Evolutionary conservation across 2,329 filamentous ascomycete species (phyloP).

Genomic region (Tolypocladium amazonense): DNA sequence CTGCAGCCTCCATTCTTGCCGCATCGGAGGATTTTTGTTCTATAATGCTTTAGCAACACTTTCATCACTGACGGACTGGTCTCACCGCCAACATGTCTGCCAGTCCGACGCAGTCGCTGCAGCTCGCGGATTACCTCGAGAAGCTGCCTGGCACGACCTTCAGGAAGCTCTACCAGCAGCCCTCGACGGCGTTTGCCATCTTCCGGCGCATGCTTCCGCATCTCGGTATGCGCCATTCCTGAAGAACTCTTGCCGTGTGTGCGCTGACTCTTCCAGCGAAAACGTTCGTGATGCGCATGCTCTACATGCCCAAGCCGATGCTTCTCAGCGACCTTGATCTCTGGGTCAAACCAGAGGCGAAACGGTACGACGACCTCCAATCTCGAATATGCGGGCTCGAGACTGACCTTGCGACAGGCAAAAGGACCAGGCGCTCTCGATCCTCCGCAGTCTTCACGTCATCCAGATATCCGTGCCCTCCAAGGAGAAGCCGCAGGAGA

Average conservation of each 20-base stretch:
- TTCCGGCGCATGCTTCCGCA: constrained; percentile 96
- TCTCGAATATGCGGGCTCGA: not conserved
- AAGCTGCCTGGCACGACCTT: constrained; percentile 83
- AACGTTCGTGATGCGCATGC: constrained; percentile 87
- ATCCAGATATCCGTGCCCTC: constrained; percentile 52
- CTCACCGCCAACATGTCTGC: constrained; percentile 31
- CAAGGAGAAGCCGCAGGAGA: constrained; percentile 56
- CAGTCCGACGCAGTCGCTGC: constrained; percentile 37
- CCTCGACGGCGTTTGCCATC: constrained; percentile 87
- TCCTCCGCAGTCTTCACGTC: constrained; percentile 80
- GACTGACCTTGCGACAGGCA: constrained; percentile 36
- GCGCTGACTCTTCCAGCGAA: constrained; percentile 52
- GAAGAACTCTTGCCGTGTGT: not conserved
- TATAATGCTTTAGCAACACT: constrained; percentile 7
- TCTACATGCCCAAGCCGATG: constrained; percentile 80
- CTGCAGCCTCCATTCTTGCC: not conserved
- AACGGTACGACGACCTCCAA: constrained; percentile 18
- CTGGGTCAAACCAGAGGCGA: constrained; percentile 64
- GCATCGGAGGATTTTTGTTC: not conserved
- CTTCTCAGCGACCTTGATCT: constrained; percentile 69
- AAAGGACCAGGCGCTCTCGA: constrained; percentile 73
- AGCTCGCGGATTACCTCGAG: constrained; percentile 84
- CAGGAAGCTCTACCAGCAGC: constrained; percentile 86
- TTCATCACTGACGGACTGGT: constrained; percentile 13
- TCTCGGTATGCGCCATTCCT: constrained; percentile 46